phyloP scores from a whole-genome alignment of 305 asterid species.

The Striga hermonthica region DNA sequence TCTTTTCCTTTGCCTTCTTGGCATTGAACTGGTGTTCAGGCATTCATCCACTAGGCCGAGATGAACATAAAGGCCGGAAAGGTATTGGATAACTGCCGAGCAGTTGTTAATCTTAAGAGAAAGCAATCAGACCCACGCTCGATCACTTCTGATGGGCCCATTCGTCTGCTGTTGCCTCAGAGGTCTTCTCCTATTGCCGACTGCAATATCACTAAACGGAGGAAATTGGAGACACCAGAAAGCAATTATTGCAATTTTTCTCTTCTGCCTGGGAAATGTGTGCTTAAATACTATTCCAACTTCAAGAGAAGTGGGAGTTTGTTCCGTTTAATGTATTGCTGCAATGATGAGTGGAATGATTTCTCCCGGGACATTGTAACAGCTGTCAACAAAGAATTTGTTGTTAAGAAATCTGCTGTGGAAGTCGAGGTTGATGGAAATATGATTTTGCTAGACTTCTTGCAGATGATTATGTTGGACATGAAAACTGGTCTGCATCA shows the following conservation, averaged over 20 bases:
- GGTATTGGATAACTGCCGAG: constrained; percentile 78
- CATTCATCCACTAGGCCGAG: constrained; percentile 58
- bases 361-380: constrained; percentile 49
- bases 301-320: constrained; percentile 64
- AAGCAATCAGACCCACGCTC: constrained; percentile 44
- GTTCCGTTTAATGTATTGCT: constrained; percentile 41
- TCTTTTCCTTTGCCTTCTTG: constrained; percentile 39
- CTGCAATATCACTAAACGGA: constrained; percentile 51
- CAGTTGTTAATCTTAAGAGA: constrained; percentile 68
- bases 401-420: constrained; percentile 49
- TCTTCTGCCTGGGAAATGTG: constrained; percentile 41
- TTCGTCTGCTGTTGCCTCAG: constrained; percentile 44
- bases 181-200: constrained; percentile 36
- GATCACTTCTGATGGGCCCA: constrained; percentile 40
- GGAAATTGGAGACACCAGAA: constrained; percentile 48
- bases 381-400: constrained; percentile 55
- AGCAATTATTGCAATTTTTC: constrained; percentile 35
- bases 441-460: constrained; percentile 57
- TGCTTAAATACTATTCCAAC: constrained; percentile 54
- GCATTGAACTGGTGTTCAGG: constrained; percentile 48
- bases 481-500: constrained; percentile 60
- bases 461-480: constrained; percentile 74
- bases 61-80: constrained; percentile 73
- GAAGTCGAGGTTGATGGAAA: constrained; percentile 63
- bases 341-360: constrained; percentile 51